These are phyloP conservation scores for Globisporangium parvum DNA, from an alignment of 352 stramenopile species.

Conservation along the genomic window DNA sequence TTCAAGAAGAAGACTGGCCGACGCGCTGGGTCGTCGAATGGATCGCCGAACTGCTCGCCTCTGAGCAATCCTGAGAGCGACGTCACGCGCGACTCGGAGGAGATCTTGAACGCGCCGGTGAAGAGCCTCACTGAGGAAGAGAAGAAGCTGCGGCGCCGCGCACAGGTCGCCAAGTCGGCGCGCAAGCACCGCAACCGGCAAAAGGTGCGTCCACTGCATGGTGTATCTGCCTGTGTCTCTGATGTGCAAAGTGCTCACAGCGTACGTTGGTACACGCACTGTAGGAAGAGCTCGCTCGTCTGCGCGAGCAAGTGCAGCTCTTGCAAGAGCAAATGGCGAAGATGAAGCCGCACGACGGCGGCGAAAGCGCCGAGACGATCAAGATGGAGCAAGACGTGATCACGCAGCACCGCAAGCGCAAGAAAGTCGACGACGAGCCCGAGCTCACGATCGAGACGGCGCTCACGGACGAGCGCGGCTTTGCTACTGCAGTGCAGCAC, in stretches of 20 bases:
- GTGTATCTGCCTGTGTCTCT: not conserved
- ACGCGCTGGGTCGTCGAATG: constrained; percentile 15
- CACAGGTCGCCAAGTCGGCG: constrained; percentile 77
- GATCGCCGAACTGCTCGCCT: constrained; percentile 35
- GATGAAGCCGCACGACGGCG: constrained; percentile 44
- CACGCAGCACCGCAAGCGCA: constrained; percentile 62
- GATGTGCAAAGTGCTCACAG: not conserved
- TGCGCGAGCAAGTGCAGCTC: constrained; percentile 66
- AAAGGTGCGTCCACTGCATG: constrained; percentile 22
- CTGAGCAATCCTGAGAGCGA: constrained; percentile 35
- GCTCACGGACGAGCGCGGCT: constrained; percentile 20
- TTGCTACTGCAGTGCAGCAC: constrained; percentile 15
- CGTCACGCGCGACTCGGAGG: constrained; percentile 49
- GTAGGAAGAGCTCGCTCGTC: constrained; percentile 60
- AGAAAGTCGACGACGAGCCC: constrained; percentile 51
- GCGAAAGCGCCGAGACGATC: constrained; percentile 28
- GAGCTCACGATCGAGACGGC: constrained; percentile 18
- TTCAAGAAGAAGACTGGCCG: constrained; percentile 12
- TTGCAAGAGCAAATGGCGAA: constrained; percentile 77
- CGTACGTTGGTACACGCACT: not conserved
- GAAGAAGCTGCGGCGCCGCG: constrained; percentile 73
- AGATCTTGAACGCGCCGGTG: constrained; percentile 74
- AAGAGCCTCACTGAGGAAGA: constrained; percentile 81
- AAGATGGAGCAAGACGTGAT: constrained; percentile 53
- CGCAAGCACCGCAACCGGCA: constrained; percentile 79